phyloP scores from a whole-genome alignment of 2,329 filamentous ascomycete species.

The Cladosporium sp. region DNA sequence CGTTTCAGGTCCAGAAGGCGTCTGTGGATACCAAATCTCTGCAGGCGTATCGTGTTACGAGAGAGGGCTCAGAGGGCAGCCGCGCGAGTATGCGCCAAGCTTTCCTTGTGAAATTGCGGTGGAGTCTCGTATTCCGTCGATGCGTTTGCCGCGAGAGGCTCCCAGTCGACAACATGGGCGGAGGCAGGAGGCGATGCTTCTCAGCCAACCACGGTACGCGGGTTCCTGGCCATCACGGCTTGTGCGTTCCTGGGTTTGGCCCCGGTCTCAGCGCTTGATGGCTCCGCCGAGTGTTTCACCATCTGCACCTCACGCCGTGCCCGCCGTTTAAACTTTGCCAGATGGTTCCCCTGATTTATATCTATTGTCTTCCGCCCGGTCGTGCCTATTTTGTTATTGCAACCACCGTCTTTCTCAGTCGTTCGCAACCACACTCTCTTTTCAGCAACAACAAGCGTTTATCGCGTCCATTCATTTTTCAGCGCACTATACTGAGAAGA shows the following conservation, averaged over 20 bases:
- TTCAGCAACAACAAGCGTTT: slow-evolving; percentile 5
- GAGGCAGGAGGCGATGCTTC: neutral
- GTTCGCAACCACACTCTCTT: slow-evolving; percentile 21
- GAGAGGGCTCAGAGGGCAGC: neutral
- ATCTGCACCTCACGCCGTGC: slow-evolving; percentile 15
- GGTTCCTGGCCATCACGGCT: slow-evolving; percentile 1
- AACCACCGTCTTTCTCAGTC: slow-evolving; percentile 15
- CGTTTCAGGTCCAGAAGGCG: slow-evolving; percentile 10
- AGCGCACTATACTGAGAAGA: slow-evolving; percentile 5
- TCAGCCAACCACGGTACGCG: slow-evolving; percentile 11
- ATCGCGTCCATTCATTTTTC: slow-evolving; percentile 21
- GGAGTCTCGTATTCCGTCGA: slow-evolving; percentile 1
- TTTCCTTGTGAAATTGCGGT: slow-evolving; percentile 20
- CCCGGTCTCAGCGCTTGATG: slow-evolving; percentile 7
- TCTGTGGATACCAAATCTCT: slow-evolving; percentile 14
- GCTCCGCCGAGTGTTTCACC: slow-evolving; percentile 16
- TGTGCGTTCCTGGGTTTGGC: slow-evolving; percentile 6
- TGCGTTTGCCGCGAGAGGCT: neutral
- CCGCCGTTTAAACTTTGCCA: slow-evolving; percentile 2
- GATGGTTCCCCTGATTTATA: slow-evolving; percentile 17
- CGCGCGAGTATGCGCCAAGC: slow-evolving; percentile 14
- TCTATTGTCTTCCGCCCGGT: neutral
- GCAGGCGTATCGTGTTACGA: slow-evolving; percentile 12
- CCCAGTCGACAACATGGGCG: neutral
- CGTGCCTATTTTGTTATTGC: neutral